A percentile compares a stretch with the other conserved stretches of the same genome.
These are phyloP conservation scores for Carnegiea gigantea DNA, from an alignment of 179 eudicot genomes.

Conservation along the genomic window DNA sequence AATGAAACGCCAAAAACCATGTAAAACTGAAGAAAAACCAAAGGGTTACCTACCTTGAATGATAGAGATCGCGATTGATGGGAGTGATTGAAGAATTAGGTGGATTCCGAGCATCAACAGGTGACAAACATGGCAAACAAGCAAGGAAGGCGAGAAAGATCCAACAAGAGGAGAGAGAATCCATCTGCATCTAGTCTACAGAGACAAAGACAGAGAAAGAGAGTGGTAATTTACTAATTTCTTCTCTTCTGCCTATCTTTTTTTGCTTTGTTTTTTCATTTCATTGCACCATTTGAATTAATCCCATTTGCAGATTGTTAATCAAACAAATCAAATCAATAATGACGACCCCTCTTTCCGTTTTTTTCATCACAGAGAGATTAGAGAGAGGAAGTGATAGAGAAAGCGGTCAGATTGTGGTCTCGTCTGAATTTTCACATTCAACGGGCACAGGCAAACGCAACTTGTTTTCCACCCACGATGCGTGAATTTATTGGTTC, in stretches of 20 bases:
- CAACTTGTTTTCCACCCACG: not conserved
- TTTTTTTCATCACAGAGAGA: not conserved
- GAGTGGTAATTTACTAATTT: not conserved
- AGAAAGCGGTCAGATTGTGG: conserved; percentile 18
- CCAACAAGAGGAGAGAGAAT: conserved; percentile 26
- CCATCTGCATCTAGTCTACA: conserved; percentile 30
- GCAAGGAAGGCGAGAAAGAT: conserved; percentile 29
- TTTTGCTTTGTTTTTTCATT: not conserved
- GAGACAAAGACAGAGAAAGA: not conserved
- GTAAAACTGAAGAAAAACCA: not conserved
- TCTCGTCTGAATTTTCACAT: conserved; percentile 14
- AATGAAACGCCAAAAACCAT: not conserved
- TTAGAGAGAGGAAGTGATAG: not conserved
- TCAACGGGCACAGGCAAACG: conserved; percentile 19
- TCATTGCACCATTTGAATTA: conserved; percentile 3
- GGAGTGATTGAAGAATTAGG: conserved; percentile 47
- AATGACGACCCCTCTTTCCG: not conserved
- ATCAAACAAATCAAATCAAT: not conserved
- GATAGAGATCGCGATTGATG: conserved; percentile 91
- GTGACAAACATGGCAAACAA: conserved; percentile 2
- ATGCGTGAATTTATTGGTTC: not conserved
- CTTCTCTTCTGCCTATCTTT: not conserved
- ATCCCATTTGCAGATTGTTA: conserved; percentile 14
- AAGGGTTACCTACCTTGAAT: conserved; percentile 52
- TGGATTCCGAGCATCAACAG: conserved; percentile 21